Evolutionary conservation across 371 early-diverging fungal species (phyloP).

Genomic region (Smittium culicis): DNA sequence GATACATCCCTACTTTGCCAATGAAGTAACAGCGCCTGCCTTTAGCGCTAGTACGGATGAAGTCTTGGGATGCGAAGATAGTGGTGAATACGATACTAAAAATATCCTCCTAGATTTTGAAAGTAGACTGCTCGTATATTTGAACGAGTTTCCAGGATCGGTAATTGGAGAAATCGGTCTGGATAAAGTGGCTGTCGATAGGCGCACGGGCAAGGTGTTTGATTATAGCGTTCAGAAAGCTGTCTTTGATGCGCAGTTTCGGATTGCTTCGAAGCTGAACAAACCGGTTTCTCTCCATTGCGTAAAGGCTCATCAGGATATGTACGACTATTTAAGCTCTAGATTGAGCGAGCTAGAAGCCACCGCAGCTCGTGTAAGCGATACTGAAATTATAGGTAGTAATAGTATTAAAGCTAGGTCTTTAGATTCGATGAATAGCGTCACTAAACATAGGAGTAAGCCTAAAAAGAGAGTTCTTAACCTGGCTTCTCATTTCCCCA

Average conservation of each 20-base stretch:
- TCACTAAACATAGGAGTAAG: neutral
- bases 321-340: slow-evolving; percentile 39
- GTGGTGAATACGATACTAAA: neutral
- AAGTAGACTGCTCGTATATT: slow-evolving; percentile 13
- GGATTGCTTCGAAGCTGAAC: slow-evolving; percentile 48
- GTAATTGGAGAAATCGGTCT: slow-evolving; percentile 73
- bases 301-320: slow-evolving; percentile 60
- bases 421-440: neutral
- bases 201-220: slow-evolving; percentile 32
- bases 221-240: slow-evolving; percentile 50
- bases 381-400: no score
- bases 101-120: slow-evolving; percentile 24
- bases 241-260: slow-evolving; percentile 50
- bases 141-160: slow-evolving; percentile 16
- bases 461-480: neutral
- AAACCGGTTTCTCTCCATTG: slow-evolving; percentile 68
- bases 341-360: neutral
- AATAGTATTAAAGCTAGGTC: no score
- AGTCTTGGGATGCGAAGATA: neutral
- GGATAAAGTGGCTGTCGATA: slow-evolving; percentile 51
- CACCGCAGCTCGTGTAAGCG: neutral
- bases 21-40: slow-evolving; percentile 14
- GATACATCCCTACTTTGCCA: slow-evolving; percentile 57
- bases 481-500: slow-evolving; percentile 34
- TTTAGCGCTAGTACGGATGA: neutral